Percentiles rank a stretch among this genome's conserved stretches.
Evolutionary conservation across 2,329 filamentous ascomycete genomes (phyloP).

Genomic region (Penicillium sp.): DNA sequence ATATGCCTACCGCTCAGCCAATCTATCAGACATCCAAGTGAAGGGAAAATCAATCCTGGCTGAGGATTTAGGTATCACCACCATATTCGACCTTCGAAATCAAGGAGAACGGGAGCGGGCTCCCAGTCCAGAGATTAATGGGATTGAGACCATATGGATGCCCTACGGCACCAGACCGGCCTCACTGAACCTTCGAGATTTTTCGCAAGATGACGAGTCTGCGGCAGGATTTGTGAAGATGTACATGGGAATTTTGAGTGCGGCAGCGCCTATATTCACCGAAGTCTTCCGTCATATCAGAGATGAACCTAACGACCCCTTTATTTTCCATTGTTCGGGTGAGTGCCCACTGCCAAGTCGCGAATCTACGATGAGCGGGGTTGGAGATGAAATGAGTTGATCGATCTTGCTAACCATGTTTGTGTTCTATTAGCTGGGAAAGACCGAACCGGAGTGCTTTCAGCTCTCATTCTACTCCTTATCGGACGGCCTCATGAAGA

Average conservation of each 20-base stretch:
- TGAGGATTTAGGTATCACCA: conserved; percentile 56
- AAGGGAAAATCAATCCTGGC: conserved; percentile 55
- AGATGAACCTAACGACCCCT: conserved; percentile 46
- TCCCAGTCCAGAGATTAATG: conserved; percentile 53
- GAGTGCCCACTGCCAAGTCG: conserved; percentile 1
- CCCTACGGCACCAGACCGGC: conserved; percentile 52
- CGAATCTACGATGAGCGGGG: background rate
- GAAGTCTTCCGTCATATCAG: conserved; percentile 62
- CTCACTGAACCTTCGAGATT: conserved; percentile 21
- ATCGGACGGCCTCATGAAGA: conserved; percentile 58
- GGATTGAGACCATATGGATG: conserved; percentile 54
- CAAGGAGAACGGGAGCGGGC: conserved; percentile 43
- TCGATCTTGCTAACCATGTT: background rate
- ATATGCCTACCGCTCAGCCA: conserved; percentile 67
- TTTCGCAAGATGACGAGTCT: conserved; percentile 53
- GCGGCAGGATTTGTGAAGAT: conserved; percentile 65
- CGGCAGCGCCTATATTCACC: conserved; percentile 58
- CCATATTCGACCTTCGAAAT: conserved; percentile 69
- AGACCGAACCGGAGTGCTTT: conserved; percentile 72
- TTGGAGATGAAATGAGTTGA: background rate
- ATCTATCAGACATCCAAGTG: conserved; percentile 58
- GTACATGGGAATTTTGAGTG: conserved; percentile 67
- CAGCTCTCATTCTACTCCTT: conserved; percentile 64
- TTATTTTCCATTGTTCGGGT: conserved; percentile 65
- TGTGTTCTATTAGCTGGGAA: conserved; percentile 61